Conservation (phyloP, 768 basidiomycete species). For the Xerocomus potaroensis region DNA sequence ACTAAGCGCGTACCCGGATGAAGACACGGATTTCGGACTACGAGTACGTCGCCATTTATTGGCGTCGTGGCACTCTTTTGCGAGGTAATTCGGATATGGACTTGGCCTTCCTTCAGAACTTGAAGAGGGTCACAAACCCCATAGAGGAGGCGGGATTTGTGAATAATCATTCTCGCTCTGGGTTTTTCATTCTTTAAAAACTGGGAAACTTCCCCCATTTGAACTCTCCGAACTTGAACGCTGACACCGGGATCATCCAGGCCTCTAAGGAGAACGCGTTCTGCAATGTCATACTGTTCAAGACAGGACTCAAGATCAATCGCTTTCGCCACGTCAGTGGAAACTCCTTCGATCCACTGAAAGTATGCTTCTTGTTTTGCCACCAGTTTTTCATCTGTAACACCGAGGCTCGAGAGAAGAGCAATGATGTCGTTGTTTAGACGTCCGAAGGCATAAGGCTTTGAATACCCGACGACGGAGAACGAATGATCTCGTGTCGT, state of each 20-base stretch:
- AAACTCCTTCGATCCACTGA: slow-evolving; percentile 51
- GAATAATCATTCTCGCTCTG: slow-evolving; percentile 56
- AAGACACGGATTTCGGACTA: slow-evolving; percentile 66
- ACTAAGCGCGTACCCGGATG: slow-evolving; percentile 46
- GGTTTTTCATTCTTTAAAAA: slow-evolving; percentile 52
- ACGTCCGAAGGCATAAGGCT: slow-evolving; percentile 59
- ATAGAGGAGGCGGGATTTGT: slow-evolving; percentile 57
- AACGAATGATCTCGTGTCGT: slow-evolving; percentile 55
- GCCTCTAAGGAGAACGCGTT: slow-evolving; percentile 52
- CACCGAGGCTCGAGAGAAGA: slow-evolving; percentile 59
- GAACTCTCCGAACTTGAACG: slow-evolving; percentile 39
- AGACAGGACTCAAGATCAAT: slow-evolving; percentile 54
- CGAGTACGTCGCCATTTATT: slow-evolving; percentile 57
- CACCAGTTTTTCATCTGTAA: slow-evolving; percentile 49
- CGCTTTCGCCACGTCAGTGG: slow-evolving; percentile 43
- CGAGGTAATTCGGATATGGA: slow-evolving; percentile 55
- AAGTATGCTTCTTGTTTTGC: slow-evolving; percentile 57
- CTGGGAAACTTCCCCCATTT: slow-evolving; percentile 47
- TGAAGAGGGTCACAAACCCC: slow-evolving; percentile 67
- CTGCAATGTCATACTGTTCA: slow-evolving; percentile 45
- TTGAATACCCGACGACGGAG: slow-evolving; percentile 62
- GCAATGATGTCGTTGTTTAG: slow-evolving; percentile 70
- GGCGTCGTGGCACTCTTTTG: slow-evolving; percentile 51
- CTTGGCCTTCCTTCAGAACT: slow-evolving; percentile 59
- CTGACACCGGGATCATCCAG: slow-evolving; percentile 42